A percentile compares a stretch with the other conserved stretches of the same genome.
phyloP scores from a whole-genome alignment of 1,139 yeast species.

The Saccharomycopsis crataegensis region DNA sequence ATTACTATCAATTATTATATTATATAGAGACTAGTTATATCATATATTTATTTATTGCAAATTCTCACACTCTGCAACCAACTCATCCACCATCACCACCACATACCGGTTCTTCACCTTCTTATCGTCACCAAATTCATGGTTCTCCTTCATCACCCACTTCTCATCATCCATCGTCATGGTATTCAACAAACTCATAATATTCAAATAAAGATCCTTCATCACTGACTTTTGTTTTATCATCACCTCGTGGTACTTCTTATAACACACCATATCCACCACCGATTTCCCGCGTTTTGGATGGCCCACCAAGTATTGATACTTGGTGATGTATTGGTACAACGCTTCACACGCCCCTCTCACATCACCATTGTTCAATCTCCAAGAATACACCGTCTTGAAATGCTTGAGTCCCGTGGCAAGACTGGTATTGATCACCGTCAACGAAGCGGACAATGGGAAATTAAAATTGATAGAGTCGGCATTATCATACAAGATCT shows the following conservation, averaged over 20 bases:
- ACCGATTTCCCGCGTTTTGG: background rate
- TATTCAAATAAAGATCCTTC: constrained; percentile 9
- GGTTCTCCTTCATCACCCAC: constrained; percentile 14
- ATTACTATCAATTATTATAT: too few relatives aligned
- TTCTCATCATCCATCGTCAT: constrained; percentile 8
- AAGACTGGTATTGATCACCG: constrained; percentile 20
- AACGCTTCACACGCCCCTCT: constrained; percentile 53
- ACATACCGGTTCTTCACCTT: background rate
- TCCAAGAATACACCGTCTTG: constrained; percentile 50
- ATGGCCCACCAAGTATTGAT: constrained; percentile 21
- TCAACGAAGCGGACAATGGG: background rate
- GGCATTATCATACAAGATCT: constrained; percentile 35
- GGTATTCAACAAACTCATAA: constrained; percentile 13
- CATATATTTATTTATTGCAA: background rate
- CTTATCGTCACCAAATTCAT: background rate
- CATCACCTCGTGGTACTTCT: background rate
- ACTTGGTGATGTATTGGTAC: constrained; percentile 43
- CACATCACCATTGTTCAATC: constrained; percentile 39
- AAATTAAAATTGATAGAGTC: constrained; percentile 21
- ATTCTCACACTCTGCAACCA: background rate
- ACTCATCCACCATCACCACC: constrained; percentile 3
- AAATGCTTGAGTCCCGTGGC: constrained; percentile 38
- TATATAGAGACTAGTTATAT: background rate
- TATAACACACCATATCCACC: background rate
- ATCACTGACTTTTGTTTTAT: constrained; percentile 8